Base-by-base conservation (phyloP, 331 rosid species). In the Acacia pycnantha region DNA sequence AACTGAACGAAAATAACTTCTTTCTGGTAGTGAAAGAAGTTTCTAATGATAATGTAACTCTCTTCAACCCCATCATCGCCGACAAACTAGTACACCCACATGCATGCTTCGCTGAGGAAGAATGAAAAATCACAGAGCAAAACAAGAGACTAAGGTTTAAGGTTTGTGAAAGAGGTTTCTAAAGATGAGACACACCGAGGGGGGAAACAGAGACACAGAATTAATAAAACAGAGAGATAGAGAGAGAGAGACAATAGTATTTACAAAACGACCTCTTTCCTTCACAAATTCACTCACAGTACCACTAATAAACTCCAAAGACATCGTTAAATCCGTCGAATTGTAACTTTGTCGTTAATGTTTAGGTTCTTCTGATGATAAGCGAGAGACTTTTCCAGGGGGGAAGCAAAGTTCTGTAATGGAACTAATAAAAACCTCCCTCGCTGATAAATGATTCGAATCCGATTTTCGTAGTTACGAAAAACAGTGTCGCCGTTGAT, bases 1-100 rank as follows among this genome's bases (percentile, higher is more conserved):
- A 87, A 82, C 90, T 83, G 77, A 94, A 89, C 29, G 95, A 91
- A 74, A 88, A 26, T 0, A 94, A 73, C 73, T 88, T 91, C 70
- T 90, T 91, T 79, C 83, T 85, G 13, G 82, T 82, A 7, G 87
- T 85, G 29, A 74, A 26, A 61, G 87, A 67, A 76, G 81, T 87
- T 76, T 91, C 98, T 0, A 88, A 41, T 56, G 90, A 41, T 46
- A 89, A 76, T 44, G 84, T 41, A 73, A 86, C 72, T 77, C 76
- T 88, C 86, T 87, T 94, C 40, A 47, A 46, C 14, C 31, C 76
- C 59, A 26, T 12, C 44, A 65, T 33, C 3, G n/a, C n/a, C n/a
- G 35, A 19, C 50, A 70, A n/a, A 68, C 61, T 50, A 76, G 26
- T 85, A 90, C 94, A 12, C n/a, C 40, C 11, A 46, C 76, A 71